These are phyloP conservation scores for Deinandra increscens DNA, from an alignment of 129 eudicot species.

Conservation along the genomic window DNA sequence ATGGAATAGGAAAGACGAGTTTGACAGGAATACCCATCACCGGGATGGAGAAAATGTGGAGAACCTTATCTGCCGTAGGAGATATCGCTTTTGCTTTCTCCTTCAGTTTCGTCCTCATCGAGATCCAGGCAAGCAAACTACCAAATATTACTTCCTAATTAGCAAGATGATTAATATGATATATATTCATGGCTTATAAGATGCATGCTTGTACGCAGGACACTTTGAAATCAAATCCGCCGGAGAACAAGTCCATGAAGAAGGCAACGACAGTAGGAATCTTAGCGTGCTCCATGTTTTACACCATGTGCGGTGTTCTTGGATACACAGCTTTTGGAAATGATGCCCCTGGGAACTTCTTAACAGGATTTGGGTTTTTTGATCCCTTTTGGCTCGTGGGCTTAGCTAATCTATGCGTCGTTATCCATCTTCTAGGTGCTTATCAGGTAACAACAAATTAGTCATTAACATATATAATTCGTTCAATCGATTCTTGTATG, in stretches of 20 bases:
- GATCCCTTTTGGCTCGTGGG: constrained; percentile 75
- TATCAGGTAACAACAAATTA: too few species aligned
- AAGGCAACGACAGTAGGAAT: constrained; percentile 47
- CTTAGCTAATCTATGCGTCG: constrained; percentile 63
- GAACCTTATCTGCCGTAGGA: constrained; percentile 53
- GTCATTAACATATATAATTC: too few species aligned
- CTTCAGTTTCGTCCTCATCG: constrained; percentile 59
- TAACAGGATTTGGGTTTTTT: constrained; percentile 80
- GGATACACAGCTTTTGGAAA: constrained; percentile 84
- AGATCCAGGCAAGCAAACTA: constrained; percentile 73
- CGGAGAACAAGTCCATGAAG: constrained; percentile 73
- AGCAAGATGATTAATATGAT: too few species aligned
- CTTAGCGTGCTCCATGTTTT: constrained; percentile 45
- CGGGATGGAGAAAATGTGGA: constrained; percentile 56
- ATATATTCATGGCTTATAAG: too few species aligned
- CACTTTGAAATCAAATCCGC: constrained; percentile 55
- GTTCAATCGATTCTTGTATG: too few species aligned
- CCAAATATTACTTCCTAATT: too few species aligned
- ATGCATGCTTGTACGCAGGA: constrained; percentile 54
- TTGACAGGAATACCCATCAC: constrained; percentile 56
- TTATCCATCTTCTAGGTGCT: constrained; percentile 71
- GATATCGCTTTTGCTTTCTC: constrained; percentile 70
- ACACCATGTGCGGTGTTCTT: constrained; percentile 49
- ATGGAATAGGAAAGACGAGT: constrained; percentile 46
- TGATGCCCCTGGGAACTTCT: constrained; percentile 72